A percentile compares a stretch with the other conserved stretches of the same genome.
Evolutionary conservation across 208 protist species (phyloP).

Genomic region (Crithidia sp.): DNA sequence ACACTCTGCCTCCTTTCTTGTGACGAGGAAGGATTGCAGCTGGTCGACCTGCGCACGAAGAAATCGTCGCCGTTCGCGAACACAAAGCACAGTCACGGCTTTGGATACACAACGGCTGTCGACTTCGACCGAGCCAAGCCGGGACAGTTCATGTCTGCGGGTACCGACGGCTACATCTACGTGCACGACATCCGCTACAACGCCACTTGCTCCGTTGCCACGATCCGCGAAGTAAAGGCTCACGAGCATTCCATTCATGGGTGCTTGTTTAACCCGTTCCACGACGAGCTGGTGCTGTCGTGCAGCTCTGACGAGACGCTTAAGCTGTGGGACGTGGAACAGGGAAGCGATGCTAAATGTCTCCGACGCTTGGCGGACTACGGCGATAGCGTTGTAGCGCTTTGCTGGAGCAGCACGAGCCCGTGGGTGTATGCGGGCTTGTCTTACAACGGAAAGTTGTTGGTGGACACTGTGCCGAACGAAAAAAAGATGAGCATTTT

Average conservation of each 20-base stretch:
- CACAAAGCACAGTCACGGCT: conserved; percentile 54
- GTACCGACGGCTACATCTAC: conserved; percentile 71
- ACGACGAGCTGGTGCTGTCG: conserved; percentile 81
- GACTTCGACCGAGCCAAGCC: conserved; percentile 73
- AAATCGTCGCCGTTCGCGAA: conserved; percentile 30
- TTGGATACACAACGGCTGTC: conserved; percentile 48
- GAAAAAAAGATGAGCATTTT: conserved; percentile 88
- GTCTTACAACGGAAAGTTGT: conserved; percentile 83
- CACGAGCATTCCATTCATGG: conserved; percentile 74
- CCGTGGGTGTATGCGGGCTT: conserved; percentile 91
- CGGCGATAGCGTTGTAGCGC: conserved; percentile 74
- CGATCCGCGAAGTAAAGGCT: conserved; percentile 35
- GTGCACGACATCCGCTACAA: conserved; percentile 79
- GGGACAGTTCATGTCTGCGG: conserved; percentile 66
- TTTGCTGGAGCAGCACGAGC: conserved; percentile 78
- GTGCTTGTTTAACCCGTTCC: conserved; percentile 85
- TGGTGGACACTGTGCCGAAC: conserved; percentile 83
- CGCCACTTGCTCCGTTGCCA: conserved; percentile 9
- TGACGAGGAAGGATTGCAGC: conserved; percentile 43
- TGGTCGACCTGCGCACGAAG: conserved; percentile 74
- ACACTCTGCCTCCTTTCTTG: conserved; percentile 57
- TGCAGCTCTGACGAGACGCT: conserved; percentile 75
- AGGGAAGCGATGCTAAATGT: conserved; percentile 38
- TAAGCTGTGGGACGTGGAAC: conserved; percentile 80
- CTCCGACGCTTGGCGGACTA: conserved; percentile 65